Conservation (phyloP, 2,329 filamentous ascomycete genomes). For the Alternaria consortialis region DNA sequence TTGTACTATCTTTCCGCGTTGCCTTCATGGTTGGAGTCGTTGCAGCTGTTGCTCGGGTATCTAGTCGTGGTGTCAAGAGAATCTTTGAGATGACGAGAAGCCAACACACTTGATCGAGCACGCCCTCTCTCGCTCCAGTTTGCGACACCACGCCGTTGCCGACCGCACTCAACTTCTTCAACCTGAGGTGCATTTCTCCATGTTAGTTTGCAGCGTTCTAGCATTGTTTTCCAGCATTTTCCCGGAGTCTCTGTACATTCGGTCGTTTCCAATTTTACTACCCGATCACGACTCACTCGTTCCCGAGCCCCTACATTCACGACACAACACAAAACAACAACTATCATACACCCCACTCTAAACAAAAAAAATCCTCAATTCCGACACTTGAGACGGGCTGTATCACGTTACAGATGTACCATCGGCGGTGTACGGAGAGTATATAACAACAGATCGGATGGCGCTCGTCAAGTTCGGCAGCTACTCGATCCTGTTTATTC, state of each 20-base stretch:
- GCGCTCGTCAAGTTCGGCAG: background rate
- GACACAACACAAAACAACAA: constrained; percentile 5
- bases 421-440: background rate
- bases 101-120: background rate
- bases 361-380: constrained; percentile 4
- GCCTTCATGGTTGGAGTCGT: constrained; percentile 29
- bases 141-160: background rate
- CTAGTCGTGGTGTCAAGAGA: constrained; percentile 10
- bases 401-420: background rate
- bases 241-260: constrained; percentile 13
- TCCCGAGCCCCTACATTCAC: constrained; percentile 1
- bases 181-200: background rate
- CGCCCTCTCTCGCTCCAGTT: background rate
- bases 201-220: constrained; percentile 14
- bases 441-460: background rate
- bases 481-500: background rate
- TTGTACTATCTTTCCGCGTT: constrained; percentile 39
- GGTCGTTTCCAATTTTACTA: constrained; percentile 9
- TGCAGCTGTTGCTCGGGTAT: constrained; percentile 16
- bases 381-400: constrained; percentile 1
- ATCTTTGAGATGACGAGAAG: constrained; percentile 15
- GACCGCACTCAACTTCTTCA: background rate
- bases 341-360: constrained; percentile 19
- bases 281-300: constrained; percentile 6
- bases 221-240: constrained; percentile 15